phyloP scores from a whole-genome alignment of 768 basidiomycete species.

The Suillus lakei region DNA sequence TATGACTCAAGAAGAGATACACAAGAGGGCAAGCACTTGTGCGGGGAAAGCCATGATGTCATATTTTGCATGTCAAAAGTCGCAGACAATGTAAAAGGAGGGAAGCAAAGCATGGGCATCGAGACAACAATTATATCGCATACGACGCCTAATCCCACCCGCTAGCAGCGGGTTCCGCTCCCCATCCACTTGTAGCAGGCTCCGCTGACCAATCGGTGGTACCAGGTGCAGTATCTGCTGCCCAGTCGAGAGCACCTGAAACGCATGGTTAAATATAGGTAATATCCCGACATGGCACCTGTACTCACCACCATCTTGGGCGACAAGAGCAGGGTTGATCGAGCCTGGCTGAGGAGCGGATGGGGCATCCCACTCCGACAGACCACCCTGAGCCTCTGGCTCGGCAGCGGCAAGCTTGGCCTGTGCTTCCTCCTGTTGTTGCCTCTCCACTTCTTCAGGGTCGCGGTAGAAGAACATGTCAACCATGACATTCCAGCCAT shows the following conservation, averaged over 20 bases:
- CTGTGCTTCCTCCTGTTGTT: conserved; percentile 91
- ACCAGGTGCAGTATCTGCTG: conserved; percentile 58
- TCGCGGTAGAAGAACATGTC: conserved; percentile 99
- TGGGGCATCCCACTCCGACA: conserved; percentile 76
- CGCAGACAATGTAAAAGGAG: conserved; percentile 21
- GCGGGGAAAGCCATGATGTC: conserved; percentile 16
- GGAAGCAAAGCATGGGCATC: conserved; percentile 23
- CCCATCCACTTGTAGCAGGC: conserved; percentile 52
- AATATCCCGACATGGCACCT: background rate
- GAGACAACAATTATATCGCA: conserved; percentile 16
- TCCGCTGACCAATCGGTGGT: conserved; percentile 90
- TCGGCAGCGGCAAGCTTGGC: conserved; percentile 73
- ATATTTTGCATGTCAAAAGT: conserved; percentile 26
- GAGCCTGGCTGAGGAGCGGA: conserved; percentile 69
- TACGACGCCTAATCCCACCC: conserved; percentile 33
- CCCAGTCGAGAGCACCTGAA: conserved; percentile 82
- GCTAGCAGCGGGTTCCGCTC: conserved; percentile 30
- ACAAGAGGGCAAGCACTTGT: no score
- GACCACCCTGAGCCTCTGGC: conserved; percentile 54
- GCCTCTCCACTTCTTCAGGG: conserved; percentile 98
- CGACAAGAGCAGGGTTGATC: conserved; percentile 80
- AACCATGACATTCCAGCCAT: conserved; percentile 98
- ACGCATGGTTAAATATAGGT: conserved; percentile 11
- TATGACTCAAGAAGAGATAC: no score
- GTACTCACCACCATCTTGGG: conserved; percentile 57